Evolutionary conservation across 345 rosid genomes (phyloP).

Genomic region (Syzygium grande): DNA sequence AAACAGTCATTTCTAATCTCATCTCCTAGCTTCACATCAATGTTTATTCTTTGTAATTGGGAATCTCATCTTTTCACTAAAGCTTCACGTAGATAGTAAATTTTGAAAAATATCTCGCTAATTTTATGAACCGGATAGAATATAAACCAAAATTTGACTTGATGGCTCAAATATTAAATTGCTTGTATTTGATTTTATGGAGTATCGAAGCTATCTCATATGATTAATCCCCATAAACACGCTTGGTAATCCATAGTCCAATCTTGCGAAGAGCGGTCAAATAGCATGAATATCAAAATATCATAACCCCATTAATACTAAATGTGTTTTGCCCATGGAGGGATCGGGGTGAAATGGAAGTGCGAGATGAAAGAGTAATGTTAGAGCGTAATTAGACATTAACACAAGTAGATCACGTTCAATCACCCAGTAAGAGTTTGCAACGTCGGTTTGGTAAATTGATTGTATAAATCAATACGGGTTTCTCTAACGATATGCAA

Average conservation of each 20-base stretch:
- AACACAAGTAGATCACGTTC: not conserved
- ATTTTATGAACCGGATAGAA: not conserved
- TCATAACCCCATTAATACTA: not conserved
- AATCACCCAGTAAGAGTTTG: not conserved
- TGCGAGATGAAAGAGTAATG: not conserved
- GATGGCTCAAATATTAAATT: not conserved
- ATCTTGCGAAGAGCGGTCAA: not conserved
- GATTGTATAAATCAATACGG: not conserved
- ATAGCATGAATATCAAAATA: not conserved
- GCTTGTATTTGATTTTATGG: not conserved
- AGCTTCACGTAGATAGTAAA: not conserved
- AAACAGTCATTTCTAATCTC: not conserved
- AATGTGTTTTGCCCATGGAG: not conserved
- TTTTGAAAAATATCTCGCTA: not conserved
- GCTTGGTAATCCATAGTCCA: not conserved
- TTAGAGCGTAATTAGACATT: not conserved
- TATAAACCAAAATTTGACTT: not conserved
- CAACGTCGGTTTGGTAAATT: not conserved
- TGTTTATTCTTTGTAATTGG: not conserved
- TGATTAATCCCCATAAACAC: not conserved
- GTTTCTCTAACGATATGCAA: not conserved
- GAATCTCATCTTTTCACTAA: not conserved
- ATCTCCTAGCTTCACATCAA: not conserved
- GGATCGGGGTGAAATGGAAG: not conserved
- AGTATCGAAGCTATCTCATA: not conserved